Percentiles rank a stretch among this genome's conserved stretches.
Evolutionary conservation across 225 moss, liverwort and hornwort genomes (phyloP).

Genomic region (Thuidium tamariscinum): DNA sequence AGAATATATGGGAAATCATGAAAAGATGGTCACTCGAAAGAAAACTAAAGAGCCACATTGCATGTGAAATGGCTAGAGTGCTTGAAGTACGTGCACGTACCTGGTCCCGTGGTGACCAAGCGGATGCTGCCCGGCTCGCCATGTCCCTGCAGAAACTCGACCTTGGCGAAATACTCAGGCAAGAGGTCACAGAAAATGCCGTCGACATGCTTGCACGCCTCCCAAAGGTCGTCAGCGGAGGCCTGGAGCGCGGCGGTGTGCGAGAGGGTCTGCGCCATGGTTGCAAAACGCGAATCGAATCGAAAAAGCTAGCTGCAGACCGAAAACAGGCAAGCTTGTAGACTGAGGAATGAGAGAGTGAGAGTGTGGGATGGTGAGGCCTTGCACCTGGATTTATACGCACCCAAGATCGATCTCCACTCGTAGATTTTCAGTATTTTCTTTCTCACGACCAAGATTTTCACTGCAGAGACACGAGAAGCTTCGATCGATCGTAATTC

Average conservation of each 20-base stretch:
- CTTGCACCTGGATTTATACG: neutral
- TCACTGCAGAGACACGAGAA: neutral
- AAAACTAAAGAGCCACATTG: neutral
- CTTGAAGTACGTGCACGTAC: neutral
- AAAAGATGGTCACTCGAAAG: neutral
- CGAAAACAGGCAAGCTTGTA: neutral
- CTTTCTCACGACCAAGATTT: too few species aligned
- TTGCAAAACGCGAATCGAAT: neutral
- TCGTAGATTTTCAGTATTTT: neutral
- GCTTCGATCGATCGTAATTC: neutral
- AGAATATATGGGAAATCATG: neutral
- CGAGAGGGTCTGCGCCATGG: neutral
- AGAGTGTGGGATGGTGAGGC: neutral
- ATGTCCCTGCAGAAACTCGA: neutral
- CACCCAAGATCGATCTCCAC: too few species aligned
- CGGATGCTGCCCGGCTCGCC: slow-evolving; percentile 20
- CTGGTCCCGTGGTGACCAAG: neutral
- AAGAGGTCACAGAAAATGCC: neutral
- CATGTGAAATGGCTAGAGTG: too few species aligned
- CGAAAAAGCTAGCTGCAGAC: neutral
- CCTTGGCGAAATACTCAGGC: slow-evolving; percentile 1
- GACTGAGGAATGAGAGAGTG: neutral
- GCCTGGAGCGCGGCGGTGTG: neutral
- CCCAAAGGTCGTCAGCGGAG: neutral
- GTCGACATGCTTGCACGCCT: slow-evolving; percentile 3